These are phyloP conservation scores for Neotropicomus parvogracilis DNA, from an alignment of 1,284 basidiomycete species.

Conservation along the genomic window DNA sequence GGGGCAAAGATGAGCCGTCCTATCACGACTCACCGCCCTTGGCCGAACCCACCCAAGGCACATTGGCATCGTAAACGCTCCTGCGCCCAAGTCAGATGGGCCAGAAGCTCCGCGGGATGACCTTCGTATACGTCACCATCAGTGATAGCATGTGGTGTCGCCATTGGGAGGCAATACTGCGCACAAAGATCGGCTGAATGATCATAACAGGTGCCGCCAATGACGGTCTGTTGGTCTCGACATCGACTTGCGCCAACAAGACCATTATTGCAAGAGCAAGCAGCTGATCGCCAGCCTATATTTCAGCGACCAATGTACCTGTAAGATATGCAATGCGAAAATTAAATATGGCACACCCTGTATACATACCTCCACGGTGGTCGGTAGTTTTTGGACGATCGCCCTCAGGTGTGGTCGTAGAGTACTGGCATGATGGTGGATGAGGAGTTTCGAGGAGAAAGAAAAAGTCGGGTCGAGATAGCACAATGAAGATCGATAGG, in stretches of 20 bases:
- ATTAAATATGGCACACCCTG: too few relatives aligned
- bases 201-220: too few relatives aligned
- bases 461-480: not conserved
- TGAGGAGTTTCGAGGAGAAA: slow-evolving; percentile 7
- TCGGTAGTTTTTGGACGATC: too few relatives aligned
- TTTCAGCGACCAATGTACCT: too few relatives aligned
- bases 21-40: slow-evolving; percentile 30
- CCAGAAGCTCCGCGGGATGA: slow-evolving; percentile 1
- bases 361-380: too few relatives aligned
- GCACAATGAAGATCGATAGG: slow-evolving; percentile 17
- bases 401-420: slow-evolving; percentile 23
- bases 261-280: too few relatives aligned
- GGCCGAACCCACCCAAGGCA: not conserved
- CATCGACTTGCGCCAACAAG: too few relatives aligned
- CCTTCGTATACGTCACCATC: slow-evolving; percentile 28
- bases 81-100: slow-evolving; percentile 11
- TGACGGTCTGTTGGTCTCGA: too few relatives aligned
- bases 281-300: too few relatives aligned
- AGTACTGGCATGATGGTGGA: slow-evolving; percentile 24
- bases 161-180: not conserved
- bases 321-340: too few relatives aligned
- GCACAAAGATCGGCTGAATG: not conserved
- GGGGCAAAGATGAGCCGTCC: slow-evolving; percentile 22
- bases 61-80: slow-evolving; percentile 24
- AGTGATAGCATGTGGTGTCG: slow-evolving; percentile 19